Conservation (phyloP, 1,139 yeast species). For the Saccharomyces pastorianus region DNA sequence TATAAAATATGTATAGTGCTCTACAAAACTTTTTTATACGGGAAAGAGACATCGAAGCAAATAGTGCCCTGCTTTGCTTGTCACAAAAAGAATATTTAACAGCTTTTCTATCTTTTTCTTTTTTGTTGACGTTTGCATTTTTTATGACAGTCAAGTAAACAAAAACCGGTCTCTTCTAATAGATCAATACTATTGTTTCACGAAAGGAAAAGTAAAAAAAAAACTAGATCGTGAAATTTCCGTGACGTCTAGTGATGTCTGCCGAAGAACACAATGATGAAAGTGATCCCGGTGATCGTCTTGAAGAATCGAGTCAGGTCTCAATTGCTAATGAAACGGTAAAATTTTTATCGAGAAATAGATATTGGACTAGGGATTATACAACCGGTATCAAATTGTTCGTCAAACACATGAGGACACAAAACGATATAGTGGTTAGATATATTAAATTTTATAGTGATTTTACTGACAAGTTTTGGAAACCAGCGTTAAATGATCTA, state of each 20-base stretch:
- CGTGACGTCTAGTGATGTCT: neutral
- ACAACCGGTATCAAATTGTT: conserved; percentile 26
- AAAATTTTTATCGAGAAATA: conserved; percentile 2
- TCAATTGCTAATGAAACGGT: neutral
- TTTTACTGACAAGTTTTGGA: conserved; percentile 12
- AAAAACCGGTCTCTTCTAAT: no score
- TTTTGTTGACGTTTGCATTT: no score
- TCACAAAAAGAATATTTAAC: no score
- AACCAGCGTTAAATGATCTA: conserved; percentile 6
- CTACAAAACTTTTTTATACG: no score
- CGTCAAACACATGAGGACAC: conserved; percentile 13
- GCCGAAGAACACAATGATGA: neutral
- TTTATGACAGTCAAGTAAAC: no score
- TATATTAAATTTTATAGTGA: conserved; percentile 13
- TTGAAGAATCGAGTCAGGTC: neutral
- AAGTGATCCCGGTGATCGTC: neutral
- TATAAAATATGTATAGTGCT: no score
- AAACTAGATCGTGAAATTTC: no score
- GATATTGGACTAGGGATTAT: conserved; percentile 29
- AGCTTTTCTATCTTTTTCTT: no score
- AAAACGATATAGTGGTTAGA: conserved; percentile 13
- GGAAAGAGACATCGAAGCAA: no score
- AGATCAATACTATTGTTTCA: no score
- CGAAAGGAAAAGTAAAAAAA: no score
- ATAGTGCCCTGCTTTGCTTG: no score